Evolutionary conservation across 75 land plant species (phyloP).

Genomic region (Pinus albicaulis): DNA sequence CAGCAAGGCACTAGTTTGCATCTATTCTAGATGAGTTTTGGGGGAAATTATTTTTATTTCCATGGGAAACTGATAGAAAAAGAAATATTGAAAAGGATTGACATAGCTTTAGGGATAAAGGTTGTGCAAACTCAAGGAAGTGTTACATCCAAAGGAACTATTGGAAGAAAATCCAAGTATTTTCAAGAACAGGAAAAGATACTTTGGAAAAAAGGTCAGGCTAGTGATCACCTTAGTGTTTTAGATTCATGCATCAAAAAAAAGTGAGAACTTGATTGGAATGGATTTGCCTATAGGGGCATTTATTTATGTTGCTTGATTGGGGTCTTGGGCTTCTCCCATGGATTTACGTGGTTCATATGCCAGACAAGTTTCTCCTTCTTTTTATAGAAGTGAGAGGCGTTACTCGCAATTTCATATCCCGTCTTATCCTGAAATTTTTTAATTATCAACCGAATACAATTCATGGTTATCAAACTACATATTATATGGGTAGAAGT

Average conservation of each 20-base stretch:
- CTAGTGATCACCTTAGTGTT: background rate
- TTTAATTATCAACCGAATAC: conserved; percentile 76
- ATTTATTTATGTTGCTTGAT: conserved; percentile 26
- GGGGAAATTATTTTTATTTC: conserved; percentile 84
- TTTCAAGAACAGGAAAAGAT: background rate
- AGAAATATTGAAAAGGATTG: conserved; percentile 39
- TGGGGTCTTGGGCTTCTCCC: conserved; percentile 39
- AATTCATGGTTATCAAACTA: conserved; percentile 79
- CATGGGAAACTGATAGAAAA: conserved; percentile 75
- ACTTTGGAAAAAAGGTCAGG: background rate
- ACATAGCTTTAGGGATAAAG: conserved; percentile 38
- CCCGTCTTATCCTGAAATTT: conserved; percentile 44
- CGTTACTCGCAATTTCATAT: conserved; percentile 66
- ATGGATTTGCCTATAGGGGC: conserved; percentile 36
- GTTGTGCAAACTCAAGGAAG: background rate
- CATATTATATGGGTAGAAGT: conserved; percentile 58
- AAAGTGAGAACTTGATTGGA: conserved; percentile 11
- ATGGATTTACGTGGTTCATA: conserved; percentile 33
- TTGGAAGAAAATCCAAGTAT: background rate
- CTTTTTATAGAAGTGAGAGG: conserved; percentile 35
- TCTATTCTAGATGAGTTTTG: conserved; percentile 90
- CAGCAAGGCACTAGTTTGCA: conserved; percentile 81
- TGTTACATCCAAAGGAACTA: background rate
- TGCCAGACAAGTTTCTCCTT: conserved; percentile 26
- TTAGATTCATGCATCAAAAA: background rate